Base-by-base conservation (phyloP, 805 yeast species). In the Brettanomyces naardenensis region DNA sequence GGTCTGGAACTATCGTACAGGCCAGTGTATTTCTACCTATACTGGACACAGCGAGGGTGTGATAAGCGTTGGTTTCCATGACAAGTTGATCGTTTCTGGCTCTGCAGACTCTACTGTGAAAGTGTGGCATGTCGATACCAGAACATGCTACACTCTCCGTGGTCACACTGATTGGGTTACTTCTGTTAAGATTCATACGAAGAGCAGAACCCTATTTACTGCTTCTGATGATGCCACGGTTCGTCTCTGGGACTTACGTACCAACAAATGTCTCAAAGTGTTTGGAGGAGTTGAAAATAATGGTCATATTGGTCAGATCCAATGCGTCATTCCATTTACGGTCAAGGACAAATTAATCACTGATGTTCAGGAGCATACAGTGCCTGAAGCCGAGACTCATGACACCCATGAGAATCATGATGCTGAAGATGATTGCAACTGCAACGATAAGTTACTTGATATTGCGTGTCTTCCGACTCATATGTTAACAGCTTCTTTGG, bases 81-180 rank as follows among this genome's bases (percentile, higher is more conserved):
- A 75, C 45, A 86, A 85, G 51, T 68, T 86, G 22, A 88, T 92
- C 52, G 97, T 88, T 1, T 80, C 92, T 7, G 98, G 97, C 0
- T 80, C 94, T 26, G 95, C 95, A 0, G 98, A 92, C 62, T 73
- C 75, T 44, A 87, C 95, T 0, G 82, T 92, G 38, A 87, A 88
- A 58, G 89, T 92, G 11, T 92, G 98, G 98, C 94, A 92, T 57
- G 95, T 92, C 33, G 95, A 85, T 55, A 77, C 88, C 5, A 71
- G 95, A 61, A 84, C 95, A 1, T 92, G 97, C 54, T 86, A 82
- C 59, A 88, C 97, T 0, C 67, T 92, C 41, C 69, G 96, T 30
- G 98, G 98, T 5, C 98, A 92, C 57, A 73, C 82, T 0, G 97
- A 85, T 48, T 80, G 94, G 78, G 96, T 92, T 15, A 88, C 86